Evolutionary conservation across 495 filamentous ascomycete genomes (phyloP).

Genomic region (Penicillium coprophilum): DNA sequence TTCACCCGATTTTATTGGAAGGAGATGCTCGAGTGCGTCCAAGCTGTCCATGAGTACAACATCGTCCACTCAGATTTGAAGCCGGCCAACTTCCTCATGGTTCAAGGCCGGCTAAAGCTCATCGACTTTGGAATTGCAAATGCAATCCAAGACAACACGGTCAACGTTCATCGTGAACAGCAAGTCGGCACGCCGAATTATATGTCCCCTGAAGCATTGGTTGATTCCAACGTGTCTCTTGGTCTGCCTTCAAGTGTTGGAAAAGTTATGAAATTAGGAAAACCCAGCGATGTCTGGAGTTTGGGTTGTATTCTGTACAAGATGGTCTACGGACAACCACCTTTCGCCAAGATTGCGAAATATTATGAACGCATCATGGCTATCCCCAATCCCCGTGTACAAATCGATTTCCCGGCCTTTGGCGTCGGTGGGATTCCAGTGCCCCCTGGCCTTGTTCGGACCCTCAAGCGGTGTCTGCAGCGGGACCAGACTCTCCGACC

Average conservation of each 20-base stretch:
- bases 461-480: conserved; percentile 75
- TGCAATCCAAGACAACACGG: conserved; percentile 92
- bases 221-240: conserved; percentile 75
- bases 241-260: conserved; percentile 57
- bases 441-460: conserved; percentile 66
- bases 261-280: conserved; percentile 92
- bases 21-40: conserved; percentile 96
- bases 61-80: conserved; percentile 97
- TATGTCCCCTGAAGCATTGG: conserved; percentile 92
- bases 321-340: conserved; percentile 91
- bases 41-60: conserved; percentile 80
- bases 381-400: conserved; percentile 83
- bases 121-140: conserved; percentile 98
- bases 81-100: conserved; percentile 90
- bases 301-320: conserved; percentile 96
- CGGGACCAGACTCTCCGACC: conserved; percentile 76
- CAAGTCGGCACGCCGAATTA: conserved; percentile 97
- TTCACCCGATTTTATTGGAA: conserved; percentile 98
- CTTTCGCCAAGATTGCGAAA: conserved; percentile 88
- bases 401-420: conserved; percentile 74
- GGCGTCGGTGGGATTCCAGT: conserved; percentile 74
- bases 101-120: conserved; percentile 77
- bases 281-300: conserved; percentile 94
- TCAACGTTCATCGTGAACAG: conserved; percentile 94
- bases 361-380: conserved; percentile 72